Evolutionary conservation across 169 alveolate species (phyloP), one percentile per base, ranked within the genome.

Genomic region (Plasmodium gaboni): DNA sequence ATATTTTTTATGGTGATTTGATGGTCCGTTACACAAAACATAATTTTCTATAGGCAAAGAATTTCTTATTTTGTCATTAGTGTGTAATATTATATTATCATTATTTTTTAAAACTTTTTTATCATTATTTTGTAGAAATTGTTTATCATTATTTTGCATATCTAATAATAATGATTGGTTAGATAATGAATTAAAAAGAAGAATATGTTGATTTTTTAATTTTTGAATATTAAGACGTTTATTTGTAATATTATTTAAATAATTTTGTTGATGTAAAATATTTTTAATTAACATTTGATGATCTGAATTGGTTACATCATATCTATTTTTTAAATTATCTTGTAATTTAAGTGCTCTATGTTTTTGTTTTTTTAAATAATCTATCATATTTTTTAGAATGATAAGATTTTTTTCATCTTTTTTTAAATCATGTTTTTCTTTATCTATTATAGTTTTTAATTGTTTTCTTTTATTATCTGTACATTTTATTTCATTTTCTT

Each of bases 401-500:
- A 83, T 69, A 68, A 83, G 24, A 57, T 70, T 83, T 1, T 72
- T 26, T 68, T 83, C 91, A 68, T 83, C 91, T 61, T 83, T 83
- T 69, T 83, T 83, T 51, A 83, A 70, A 57, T 70, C 65, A 68
- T 53, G 44, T 57, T 70, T 83, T 57, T 83, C 91, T 57, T 69
- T 83, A 32, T 59, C 73, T n/a, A 83, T 83, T 9, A 70, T 15
- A 1, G n/a, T 10, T 38, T 68, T 70, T 22, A 83, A 46, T 38
- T 48, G 12, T 32, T 55, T 83, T 42, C 91, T 83, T 61, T 83
- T 83, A 12, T 69, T 10, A 46, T 83, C 91, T 0, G 69, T 59
- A 7, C 15, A 6, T 17, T 68, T 83, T 1, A 83, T 70, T 55
- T 83, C 91, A 42, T 68, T 53, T 68, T 83, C 91, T 61, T 83